A percentile compares a stretch with the other conserved stretches of the same genome.
These are phyloP conservation scores for Dalbergia cultrata DNA, from an alignment of 306 rosid species.

Conservation along the genomic window DNA sequence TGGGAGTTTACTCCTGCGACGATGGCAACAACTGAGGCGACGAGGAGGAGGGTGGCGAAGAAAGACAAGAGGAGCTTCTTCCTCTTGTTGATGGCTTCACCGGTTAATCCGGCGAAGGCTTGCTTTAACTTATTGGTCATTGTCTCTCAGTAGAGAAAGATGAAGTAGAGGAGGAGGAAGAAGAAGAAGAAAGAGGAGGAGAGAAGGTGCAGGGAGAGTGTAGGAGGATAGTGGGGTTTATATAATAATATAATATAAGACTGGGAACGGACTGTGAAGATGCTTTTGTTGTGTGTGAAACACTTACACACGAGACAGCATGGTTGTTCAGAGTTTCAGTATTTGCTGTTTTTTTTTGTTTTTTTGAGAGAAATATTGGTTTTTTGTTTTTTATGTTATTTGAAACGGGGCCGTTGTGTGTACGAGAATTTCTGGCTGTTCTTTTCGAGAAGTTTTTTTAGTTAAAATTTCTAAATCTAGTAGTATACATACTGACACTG, in stretches of 20 bases:
- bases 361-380: too few species aligned
- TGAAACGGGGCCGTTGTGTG: too few species aligned
- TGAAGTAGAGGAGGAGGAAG: neutral
- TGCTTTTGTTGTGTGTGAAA: too few species aligned
- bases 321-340: too few species aligned
- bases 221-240: neutral
- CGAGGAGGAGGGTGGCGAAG: slow-evolving; percentile 54
- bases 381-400: too few species aligned
- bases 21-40: slow-evolving; percentile 53
- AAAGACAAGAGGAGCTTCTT: slow-evolving; percentile 53
- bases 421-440: too few species aligned
- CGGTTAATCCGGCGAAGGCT: slow-evolving; percentile 42
- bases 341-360: too few species aligned
- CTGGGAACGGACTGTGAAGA: too few species aligned
- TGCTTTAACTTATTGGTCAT: slow-evolving; percentile 40
- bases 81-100: slow-evolving; percentile 42
- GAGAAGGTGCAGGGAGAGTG: neutral
- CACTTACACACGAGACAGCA: too few species aligned
- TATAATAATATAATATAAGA: neutral
- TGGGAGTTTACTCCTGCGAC: slow-evolving; percentile 58
- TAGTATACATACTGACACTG: too few species aligned
- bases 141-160: neutral
- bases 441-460: too few species aligned
- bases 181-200: neutral
- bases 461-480: too few species aligned